A percentile compares a stretch with the other conserved stretches of the same genome.
Conservation (phyloP, 108 stramenopile species). For the Cyclotella distinguenda region DNA sequence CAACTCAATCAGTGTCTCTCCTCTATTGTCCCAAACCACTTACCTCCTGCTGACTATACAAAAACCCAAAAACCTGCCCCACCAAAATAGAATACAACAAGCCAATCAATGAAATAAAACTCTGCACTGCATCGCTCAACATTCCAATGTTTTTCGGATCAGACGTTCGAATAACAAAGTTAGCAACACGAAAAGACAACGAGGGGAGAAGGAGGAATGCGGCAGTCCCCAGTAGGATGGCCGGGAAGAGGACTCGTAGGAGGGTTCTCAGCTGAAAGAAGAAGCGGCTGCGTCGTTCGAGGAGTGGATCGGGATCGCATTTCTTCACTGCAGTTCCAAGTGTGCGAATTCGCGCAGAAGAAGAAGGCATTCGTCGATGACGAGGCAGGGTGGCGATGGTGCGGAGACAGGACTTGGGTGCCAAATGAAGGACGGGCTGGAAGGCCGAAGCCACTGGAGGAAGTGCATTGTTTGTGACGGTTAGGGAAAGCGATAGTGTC, state of each 20-base stretch:
- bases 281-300: constrained; percentile 21
- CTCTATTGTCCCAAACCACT: too few species aligned
- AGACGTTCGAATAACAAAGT: constrained; percentile 27
- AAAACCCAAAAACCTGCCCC: constrained; percentile 61
- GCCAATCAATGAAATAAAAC: constrained; percentile 40
- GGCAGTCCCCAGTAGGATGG: constrained; percentile 21
- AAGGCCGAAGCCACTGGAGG: too few species aligned
- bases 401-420: too few species aligned
- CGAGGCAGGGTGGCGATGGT: too few species aligned
- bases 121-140: constrained; percentile 31
- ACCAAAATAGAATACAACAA: constrained; percentile 77
- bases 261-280: constrained; percentile 27
- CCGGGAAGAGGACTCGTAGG: constrained; percentile 42
- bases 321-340: too few species aligned
- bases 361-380: too few species aligned
- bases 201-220: constrained; percentile 23
- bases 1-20: too few species aligned
- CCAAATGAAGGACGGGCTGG: too few species aligned
- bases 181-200: constrained; percentile 19
- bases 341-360: too few species aligned
- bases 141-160: constrained; percentile 17
- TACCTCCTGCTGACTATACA: constrained; percentile 55
- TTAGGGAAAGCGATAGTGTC: too few species aligned
- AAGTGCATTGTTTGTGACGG: too few species aligned
- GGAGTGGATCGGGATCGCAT: not conserved